phyloP scores from a whole-genome alignment of 192 early-diverging fungal genomes.

The Powellomyces hirtus region DNA sequence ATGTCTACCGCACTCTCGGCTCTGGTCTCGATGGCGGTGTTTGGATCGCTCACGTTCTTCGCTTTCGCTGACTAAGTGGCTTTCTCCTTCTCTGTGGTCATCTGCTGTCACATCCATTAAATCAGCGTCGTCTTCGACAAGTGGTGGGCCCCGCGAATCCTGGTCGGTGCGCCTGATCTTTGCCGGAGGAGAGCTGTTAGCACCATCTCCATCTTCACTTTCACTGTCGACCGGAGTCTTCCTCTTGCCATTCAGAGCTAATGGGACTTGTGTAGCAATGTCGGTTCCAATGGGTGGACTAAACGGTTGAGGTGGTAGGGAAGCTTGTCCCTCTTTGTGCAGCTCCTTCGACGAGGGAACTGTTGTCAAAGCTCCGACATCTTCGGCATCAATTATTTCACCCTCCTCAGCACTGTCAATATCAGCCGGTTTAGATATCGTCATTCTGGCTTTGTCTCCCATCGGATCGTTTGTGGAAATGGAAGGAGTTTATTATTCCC shows the following conservation, averaged over 20 bases:
- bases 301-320: too few species aligned
- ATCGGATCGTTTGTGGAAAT: too few species aligned
- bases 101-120: too few species aligned
- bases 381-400: background rate
- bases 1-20: background rate
- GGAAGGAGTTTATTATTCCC: too few species aligned
- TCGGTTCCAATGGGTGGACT: too few species aligned
- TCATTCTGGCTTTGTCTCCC: too few species aligned
- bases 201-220: background rate
- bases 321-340: too few species aligned
- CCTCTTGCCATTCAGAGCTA: background rate
- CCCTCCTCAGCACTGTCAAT: background rate
- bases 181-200: background rate
- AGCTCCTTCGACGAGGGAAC: too few species aligned
- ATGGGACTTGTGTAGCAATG: background rate
- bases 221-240: background rate
- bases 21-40: background rate
- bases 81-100: background rate
- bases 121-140: too few species aligned
- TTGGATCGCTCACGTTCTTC: background rate
- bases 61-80: background rate
- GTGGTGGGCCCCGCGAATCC: background rate
- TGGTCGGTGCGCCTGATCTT: background rate
- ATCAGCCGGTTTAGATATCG: too few species aligned
- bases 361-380: too few species aligned